These are phyloP conservation scores for Boletus tylopilopsis DNA, from an alignment of 768 basidiomycete genomes.

Conservation along the genomic window DNA sequence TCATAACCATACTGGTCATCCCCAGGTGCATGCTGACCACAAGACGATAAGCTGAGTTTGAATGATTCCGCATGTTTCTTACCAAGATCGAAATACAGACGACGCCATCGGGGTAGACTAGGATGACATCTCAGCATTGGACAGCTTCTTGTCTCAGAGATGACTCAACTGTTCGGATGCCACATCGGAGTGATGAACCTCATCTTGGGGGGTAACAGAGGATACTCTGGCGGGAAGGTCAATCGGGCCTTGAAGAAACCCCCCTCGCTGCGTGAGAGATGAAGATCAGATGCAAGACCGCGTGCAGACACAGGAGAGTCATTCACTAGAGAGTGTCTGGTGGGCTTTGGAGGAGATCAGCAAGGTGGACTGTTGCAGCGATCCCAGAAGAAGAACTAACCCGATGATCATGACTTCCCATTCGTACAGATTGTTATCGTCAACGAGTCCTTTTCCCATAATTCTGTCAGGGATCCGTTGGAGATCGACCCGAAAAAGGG, in stretches of 20 bases:
- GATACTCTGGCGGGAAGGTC: slow-evolving; percentile 87
- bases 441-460: slow-evolving; percentile 70
- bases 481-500: slow-evolving; percentile 27
- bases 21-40: slow-evolving; percentile 80
- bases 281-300: slow-evolving; percentile 1
- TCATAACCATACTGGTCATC: slow-evolving; percentile 98
- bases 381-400: slow-evolving; percentile 41
- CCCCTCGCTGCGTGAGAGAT: slow-evolving; percentile 66
- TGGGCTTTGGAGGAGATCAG: slow-evolving; percentile 51
- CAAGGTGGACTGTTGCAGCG: slow-evolving; percentile 6
- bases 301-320: not conserved
- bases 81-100: slow-evolving; percentile 97
- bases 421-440: slow-evolving; percentile 91
- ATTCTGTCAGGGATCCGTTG: slow-evolving; percentile 33
- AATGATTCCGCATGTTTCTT: slow-evolving; percentile 20
- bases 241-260: slow-evolving; percentile 92
- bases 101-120: slow-evolving; percentile 89
- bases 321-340: slow-evolving; percentile 89
- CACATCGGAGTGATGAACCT: slow-evolving; percentile 93
- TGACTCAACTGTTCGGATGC: slow-evolving; percentile 89
- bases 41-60: slow-evolving; percentile 3
- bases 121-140: not conserved
- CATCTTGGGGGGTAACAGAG: slow-evolving; percentile 92
- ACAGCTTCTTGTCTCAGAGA: not conserved
- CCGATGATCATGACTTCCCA: slow-evolving; percentile 97